Percentiles rank a stretch among this genome's conserved stretches.
Evolutionary conservation across 768 basidiomycete species (phyloP).

Genomic region (Lactarius quietus): DNA sequence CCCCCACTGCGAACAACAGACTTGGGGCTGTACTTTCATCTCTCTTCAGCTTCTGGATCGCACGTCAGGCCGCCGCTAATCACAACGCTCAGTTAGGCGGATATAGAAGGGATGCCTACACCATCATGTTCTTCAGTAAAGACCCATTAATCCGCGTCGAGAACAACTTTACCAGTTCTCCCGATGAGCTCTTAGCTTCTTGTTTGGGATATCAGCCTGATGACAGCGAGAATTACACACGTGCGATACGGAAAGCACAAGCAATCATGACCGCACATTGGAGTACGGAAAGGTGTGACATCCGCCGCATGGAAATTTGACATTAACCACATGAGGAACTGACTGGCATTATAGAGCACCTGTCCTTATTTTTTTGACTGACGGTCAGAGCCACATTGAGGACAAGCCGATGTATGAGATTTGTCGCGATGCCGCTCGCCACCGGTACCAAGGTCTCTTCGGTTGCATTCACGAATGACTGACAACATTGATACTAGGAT

Average conservation of each 20-base stretch:
- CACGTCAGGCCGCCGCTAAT: slow-evolving; percentile 41
- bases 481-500: slow-evolving; percentile 35
- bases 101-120: slow-evolving; percentile 50
- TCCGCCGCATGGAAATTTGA: neutral
- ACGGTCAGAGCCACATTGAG: slow-evolving; percentile 43
- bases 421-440: slow-evolving; percentile 40
- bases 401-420: slow-evolving; percentile 41
- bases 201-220: slow-evolving; percentile 35
- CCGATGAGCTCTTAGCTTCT: slow-evolving; percentile 41
- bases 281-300: slow-evolving; percentile 45
- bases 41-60: slow-evolving; percentile 51
- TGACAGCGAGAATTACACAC: slow-evolving; percentile 43
- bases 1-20: slow-evolving; percentile 40
- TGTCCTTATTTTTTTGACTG: slow-evolving; percentile 54
- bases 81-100: slow-evolving; percentile 27
- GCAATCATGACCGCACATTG: slow-evolving; percentile 44
- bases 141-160: slow-evolving; percentile 29
- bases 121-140: slow-evolving; percentile 46
- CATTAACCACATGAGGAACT: neutral
- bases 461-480: neutral
- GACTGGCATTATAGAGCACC: slow-evolving; percentile 38
- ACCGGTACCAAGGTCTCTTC: slow-evolving; percentile 36
- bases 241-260: slow-evolving; percentile 39
- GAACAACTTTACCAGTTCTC: slow-evolving; percentile 46
- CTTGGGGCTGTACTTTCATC: slow-evolving; percentile 57